Evolutionary conservation across 73 alveolate genomes (phyloP).

Genomic region (Breviolum minutum): DNA sequence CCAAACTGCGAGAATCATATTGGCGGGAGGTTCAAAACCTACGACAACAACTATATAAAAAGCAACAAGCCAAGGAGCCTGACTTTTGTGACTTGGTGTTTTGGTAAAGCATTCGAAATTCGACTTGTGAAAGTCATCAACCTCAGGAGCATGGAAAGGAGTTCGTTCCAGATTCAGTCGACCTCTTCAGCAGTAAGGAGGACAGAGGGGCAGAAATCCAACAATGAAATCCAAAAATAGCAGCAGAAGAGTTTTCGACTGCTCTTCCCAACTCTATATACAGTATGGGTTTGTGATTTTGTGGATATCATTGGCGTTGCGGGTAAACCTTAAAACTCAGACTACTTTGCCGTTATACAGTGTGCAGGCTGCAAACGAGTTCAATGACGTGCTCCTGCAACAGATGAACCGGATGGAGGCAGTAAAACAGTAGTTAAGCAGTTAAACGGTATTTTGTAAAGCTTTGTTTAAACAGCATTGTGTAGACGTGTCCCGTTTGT

Average conservation of each 20-base stretch:
- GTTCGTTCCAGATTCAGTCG: constrained; percentile 23
- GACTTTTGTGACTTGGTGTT: not conserved
- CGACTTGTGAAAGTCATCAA: not conserved
- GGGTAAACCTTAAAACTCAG: not conserved
- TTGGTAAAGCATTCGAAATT: not conserved
- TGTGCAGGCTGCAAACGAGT: constrained; percentile 1
- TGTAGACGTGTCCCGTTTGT: not conserved
- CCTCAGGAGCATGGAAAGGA: constrained; percentile 22
- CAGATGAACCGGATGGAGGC: constrained; percentile 48
- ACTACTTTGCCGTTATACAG: not conserved
- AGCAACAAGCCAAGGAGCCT: constrained; percentile 26
- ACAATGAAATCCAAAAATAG: no score
- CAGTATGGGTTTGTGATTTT: no score
- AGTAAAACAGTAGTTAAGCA: no score
- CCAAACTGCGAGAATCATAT: constrained; percentile 32
- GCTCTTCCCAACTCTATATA: no score
- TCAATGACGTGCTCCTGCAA: constrained; percentile 21
- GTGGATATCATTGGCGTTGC: no score
- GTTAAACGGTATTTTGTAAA: not conserved
- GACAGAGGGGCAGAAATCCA: not conserved
- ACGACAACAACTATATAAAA: constrained; percentile 5
- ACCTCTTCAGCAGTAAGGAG: constrained; percentile 18
- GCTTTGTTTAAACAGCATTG: not conserved
- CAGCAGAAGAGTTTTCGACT: no score
- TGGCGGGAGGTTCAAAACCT: constrained; percentile 49